Evolutionary conservation across 1,284 basidiomycete genomes (phyloP), one percentile per base, ranked within the genome.

Genomic region (Pseudozyma thailandica): DNA sequence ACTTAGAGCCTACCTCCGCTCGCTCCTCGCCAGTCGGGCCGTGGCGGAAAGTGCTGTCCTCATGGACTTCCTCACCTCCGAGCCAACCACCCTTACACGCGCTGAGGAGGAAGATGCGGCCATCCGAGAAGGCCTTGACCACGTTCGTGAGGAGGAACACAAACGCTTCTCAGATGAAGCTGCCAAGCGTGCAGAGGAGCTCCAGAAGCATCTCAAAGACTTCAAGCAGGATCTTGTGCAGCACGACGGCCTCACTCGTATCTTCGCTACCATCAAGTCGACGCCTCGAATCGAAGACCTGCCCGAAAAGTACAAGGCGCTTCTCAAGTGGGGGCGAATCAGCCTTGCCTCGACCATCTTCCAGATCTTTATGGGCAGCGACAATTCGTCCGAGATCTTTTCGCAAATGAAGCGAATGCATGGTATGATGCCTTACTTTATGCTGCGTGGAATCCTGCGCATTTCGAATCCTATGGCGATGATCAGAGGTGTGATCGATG

Each of bases 381-480:
- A 99, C 84, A 91, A 90, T 58, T 91, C 94, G 10, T 95, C 94
- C 4, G 92, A 96, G 74, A 91, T 89, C 12, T 91, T 98, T 72
- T 87, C 91, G 1, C 88, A 89, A 65, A 85, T 99, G 68, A 98
- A 98, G 85, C 88, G 94, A 39, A 88, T 97, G 53, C 96, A 99
- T 81, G 92, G 92, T 1, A 85, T 97, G 59, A 97, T 98, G 93
- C 95, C 95, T 3, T 99, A 99, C 84, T 93, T 98, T 80, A 89
- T 98, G 86, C 88, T 98, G 62, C 95, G 94, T 82, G 88, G 92
- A 6, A 91, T 94, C 18, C 85, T 99, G 65, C 91, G 89, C 83
- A 92, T 99, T 72, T 95, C 92, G 56, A 99, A 98, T 83, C 95
- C 95, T 1, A 90, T 98, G 72, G 88, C 89, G 15, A 98, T 98